phyloP scores from a whole-genome alignment of 139 green algal genomes.

The Chlamydomonas asymmetrica region DNA sequence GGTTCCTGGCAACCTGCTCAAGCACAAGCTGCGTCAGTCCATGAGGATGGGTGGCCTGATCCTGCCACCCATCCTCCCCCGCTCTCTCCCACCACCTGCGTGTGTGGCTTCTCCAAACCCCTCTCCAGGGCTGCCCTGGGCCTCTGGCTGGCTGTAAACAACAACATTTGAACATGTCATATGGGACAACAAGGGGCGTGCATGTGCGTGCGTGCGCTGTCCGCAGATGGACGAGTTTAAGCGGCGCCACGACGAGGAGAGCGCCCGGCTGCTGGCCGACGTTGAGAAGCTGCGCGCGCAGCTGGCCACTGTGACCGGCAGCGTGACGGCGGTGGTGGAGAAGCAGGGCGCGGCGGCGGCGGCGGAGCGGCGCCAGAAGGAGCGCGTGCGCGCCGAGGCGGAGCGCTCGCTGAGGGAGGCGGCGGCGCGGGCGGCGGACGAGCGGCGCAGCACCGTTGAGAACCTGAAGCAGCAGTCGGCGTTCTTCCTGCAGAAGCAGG shows the following conservation, averaged over 20 bases:
- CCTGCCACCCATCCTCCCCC: no score
- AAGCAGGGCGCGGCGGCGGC: constrained; percentile 16
- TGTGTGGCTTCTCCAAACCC: no score
- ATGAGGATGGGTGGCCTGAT: no score
- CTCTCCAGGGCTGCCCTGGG: no score
- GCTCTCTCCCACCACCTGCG: no score
- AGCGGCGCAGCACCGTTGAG: constrained; percentile 34
- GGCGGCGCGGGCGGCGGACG: constrained; percentile 10
- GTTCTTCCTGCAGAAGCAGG: constrained; percentile 22
- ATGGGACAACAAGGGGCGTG: no score
- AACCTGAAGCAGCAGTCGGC: constrained; percentile 41
- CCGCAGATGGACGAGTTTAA: constrained; percentile 7
- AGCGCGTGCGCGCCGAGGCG: neutral
- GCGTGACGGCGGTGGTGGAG: constrained; percentile 16
- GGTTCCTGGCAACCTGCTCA: no score
- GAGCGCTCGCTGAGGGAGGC: constrained; percentile 15
- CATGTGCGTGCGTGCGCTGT: no score
- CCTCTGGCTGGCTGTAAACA: no score
- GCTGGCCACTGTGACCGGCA: constrained; percentile 8
- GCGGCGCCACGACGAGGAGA: constrained; percentile 21
- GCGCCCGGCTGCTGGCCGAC: constrained; percentile 17
- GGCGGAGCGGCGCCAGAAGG: constrained; percentile 14
- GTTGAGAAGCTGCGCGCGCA: constrained; percentile 18
- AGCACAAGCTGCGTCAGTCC: no score
- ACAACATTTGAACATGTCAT: no score